These are phyloP conservation scores for Metschnikowia lochheadii DNA, from an alignment of 805 yeast genomes.

Conservation along the genomic window DNA sequence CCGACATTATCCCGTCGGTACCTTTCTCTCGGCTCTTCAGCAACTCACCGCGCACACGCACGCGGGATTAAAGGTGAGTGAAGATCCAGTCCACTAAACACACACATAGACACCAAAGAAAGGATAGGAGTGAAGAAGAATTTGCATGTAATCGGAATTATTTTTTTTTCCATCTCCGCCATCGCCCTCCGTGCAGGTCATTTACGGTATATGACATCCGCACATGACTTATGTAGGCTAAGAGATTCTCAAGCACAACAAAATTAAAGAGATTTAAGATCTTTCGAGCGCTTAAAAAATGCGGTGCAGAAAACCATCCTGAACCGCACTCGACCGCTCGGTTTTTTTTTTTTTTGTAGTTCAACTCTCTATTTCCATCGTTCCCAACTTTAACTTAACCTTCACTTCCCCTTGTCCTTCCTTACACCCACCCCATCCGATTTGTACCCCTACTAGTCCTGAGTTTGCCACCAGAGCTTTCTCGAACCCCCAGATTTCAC, in stretches of 20 bases:
- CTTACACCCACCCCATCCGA: not conserved
- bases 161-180: not conserved
- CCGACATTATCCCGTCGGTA: not conserved
- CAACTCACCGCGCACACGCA: not conserved
- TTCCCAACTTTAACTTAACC: not conserved
- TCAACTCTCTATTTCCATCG: not conserved
- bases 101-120: not conserved
- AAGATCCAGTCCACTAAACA: not conserved
- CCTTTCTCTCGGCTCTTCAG: not conserved
- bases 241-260: constrained; percentile 1
- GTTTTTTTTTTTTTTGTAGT: constrained; percentile 1
- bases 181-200: not conserved
- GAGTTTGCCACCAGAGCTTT: not conserved
- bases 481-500: not conserved
- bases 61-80: not conserved
- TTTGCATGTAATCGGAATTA: not conserved
- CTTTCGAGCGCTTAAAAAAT: constrained; percentile 4
- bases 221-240: not conserved
- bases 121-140: not conserved
- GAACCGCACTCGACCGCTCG: constrained; percentile 3
- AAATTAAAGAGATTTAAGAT: constrained; percentile 1
- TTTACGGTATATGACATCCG: constrained; percentile 2
- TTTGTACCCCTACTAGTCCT: not conserved
- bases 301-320: constrained; percentile 6
- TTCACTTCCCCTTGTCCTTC: not conserved